These are phyloP conservation scores for Chrysanthemum seticuspe DNA, from an alignment of 129 eudicot species.

Conservation along the genomic window DNA sequence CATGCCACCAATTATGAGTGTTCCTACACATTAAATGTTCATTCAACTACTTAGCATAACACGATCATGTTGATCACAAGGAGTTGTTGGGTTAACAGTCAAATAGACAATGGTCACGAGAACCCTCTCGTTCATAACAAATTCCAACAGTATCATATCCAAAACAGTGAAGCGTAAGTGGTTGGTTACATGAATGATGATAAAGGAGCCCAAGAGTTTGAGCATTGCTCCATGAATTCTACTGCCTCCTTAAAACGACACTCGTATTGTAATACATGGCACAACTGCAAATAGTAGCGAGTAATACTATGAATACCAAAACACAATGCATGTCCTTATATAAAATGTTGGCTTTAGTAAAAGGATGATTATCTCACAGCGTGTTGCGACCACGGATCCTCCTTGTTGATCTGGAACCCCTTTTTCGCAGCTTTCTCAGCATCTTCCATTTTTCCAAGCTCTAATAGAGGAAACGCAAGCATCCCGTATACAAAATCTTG, in stretches of 20 bases:
- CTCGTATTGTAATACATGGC: constrained; percentile 81
- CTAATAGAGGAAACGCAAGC: constrained; percentile 91
- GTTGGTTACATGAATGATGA: constrained; percentile 79
- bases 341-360: not conserved
- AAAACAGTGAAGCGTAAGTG: not conserved
- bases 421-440: constrained; percentile 73
- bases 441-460: constrained; percentile 73
- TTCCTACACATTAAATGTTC: constrained; percentile 45
- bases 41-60: not conserved
- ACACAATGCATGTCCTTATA: not conserved
- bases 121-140: not conserved
- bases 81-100: not conserved
- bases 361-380: constrained; percentile 53
- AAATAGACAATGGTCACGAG: not conserved
- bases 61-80: not conserved
- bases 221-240: constrained; percentile 73
- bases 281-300: constrained; percentile 44
- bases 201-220: constrained; percentile 66
- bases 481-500: constrained; percentile 75
- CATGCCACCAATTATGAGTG: constrained; percentile 99
- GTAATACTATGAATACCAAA: constrained; percentile 7
- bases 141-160: not conserved
- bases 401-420: constrained; percentile 70
- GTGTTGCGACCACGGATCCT: constrained; percentile 96
- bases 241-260: constrained; percentile 90